Evolutionary conservation across 179 eudicot species (phyloP).

Genomic region (Silene coronaria): DNA sequence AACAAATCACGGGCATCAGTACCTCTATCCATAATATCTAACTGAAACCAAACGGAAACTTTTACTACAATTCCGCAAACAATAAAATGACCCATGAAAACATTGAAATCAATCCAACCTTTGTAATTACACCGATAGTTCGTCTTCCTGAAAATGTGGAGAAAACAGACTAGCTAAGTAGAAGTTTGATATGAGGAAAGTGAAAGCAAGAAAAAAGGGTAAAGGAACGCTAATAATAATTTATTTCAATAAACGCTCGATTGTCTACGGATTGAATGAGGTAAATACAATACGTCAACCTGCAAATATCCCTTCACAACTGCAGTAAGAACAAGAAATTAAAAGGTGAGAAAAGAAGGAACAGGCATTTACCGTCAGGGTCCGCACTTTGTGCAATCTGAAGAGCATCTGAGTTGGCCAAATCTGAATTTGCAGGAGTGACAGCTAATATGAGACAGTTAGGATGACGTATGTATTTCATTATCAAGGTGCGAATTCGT

Average conservation of each 20-base stretch:
- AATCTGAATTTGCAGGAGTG: conserved; percentile 92
- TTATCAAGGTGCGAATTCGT: conserved; percentile 86
- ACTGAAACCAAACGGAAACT: conserved; percentile 39
- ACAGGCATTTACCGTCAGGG: conserved; percentile 63
- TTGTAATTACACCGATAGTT: conserved; percentile 96
- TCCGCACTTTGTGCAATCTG: conserved; percentile 94
- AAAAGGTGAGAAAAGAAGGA: conserved; percentile 2
- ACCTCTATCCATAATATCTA: conserved; percentile 99
- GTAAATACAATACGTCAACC: neutral
- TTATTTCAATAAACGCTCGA: neutral
- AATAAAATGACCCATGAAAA: neutral
- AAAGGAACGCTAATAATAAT: neutral
- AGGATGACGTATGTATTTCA: conserved; percentile 58
- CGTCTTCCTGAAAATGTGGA: conserved; percentile 63
- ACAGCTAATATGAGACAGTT: conserved; percentile 91
- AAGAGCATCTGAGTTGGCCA: conserved; percentile 98
- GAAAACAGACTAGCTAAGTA: conserved; percentile 17
- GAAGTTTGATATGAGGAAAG: neutral
- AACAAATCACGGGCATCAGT: conserved; percentile 93
- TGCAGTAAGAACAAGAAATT: conserved; percentile 3
- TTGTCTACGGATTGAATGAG: neutral
- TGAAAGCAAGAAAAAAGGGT: neutral
- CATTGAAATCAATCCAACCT: conserved; percentile 39
- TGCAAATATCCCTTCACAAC: conserved; percentile 1
- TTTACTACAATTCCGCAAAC: conserved; percentile 4